Percentiles rank a stretch among this genome's conserved stretches.
These are phyloP conservation scores for Anethum foeniculum DNA, from an alignment of 140 eudicot genomes.

Conservation along the genomic window DNA sequence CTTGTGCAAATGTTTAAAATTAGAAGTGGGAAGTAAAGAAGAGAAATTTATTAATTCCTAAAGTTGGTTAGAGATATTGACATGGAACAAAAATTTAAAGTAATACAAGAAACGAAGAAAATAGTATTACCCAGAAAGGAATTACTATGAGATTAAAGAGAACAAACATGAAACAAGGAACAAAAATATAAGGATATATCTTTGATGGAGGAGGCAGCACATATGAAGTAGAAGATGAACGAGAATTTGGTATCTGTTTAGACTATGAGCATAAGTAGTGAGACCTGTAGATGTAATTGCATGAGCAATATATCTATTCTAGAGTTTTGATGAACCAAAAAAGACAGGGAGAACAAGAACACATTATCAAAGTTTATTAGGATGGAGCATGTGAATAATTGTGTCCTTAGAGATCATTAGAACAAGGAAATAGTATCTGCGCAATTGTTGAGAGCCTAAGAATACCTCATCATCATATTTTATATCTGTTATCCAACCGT, in stretches of 20 bases:
- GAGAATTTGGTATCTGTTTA: background rate
- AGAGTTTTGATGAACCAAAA: background rate
- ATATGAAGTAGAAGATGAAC: background rate
- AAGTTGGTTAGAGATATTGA: background rate
- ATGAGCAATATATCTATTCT: background rate
- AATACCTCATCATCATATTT: slow-evolving; percentile 91
- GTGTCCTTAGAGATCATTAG: background rate
- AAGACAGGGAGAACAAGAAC: background rate
- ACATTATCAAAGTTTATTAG: background rate
- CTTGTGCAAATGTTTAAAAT: background rate
- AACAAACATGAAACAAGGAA: background rate
- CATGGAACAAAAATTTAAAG: background rate
- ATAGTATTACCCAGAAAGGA: background rate
- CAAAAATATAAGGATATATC: background rate
- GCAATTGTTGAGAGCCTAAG: background rate
- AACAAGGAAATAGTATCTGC: background rate
- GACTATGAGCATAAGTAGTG: background rate
- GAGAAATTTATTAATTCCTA: background rate
- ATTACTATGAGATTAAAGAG: background rate
- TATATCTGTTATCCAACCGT: slow-evolving; percentile 92
- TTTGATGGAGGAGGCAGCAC: background rate
- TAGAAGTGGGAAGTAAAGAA: background rate
- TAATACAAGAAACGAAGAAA: background rate
- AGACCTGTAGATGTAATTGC: background rate
- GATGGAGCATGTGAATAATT: background rate